Evolutionary conservation across 2,329 filamentous ascomycete species (phyloP), one percentile per base, ranked within the genome.

Genomic region (Stachybotrys echinatus): DNA sequence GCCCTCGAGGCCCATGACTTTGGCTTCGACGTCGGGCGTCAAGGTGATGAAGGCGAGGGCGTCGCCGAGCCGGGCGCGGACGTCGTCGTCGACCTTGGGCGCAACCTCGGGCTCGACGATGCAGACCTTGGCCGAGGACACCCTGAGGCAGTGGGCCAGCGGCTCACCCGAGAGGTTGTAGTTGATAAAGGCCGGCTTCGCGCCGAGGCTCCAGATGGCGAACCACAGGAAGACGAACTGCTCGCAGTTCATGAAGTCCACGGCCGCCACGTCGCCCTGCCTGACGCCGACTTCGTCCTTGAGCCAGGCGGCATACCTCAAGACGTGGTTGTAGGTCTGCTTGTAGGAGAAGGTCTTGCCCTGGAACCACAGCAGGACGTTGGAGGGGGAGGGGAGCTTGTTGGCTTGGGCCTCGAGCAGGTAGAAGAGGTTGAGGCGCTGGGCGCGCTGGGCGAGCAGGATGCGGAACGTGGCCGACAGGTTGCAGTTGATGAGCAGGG

Each of bases 171-270:
- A 77, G 45, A 95, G 72, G 63, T 94, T 94, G 69, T 92, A 92
- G 68, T 96, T 96, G 70, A 95, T 87, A 58, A 94, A 89, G 0
- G 90, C 90, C 0, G 90, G 89, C 50, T 84, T 84, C 0, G 88
- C 90, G 12, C 91, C 91, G 51, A 95, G 83, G 23, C 85, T 83
- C 89, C 89, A 95, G 27, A 95, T 69, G 0, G 85, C 90, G 49
- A 92, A 74, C 76, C 85, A 81, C 8, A 95, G 54, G 63, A 92
- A 88, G 23, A 92, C 61, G 60, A 90, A 92, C 3, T 79, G 77
- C n/a, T 89, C 83, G 39, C 83, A 88, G 64, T 95, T 96, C 68
- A 87, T 85, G 57, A 89, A 88, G 65, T 94, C 79, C 58, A 95
- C 76, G 8, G 88, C 89, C 18, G 95, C 86, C 31, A 95, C 82